Conservation (phyloP, 768 basidiomycete species). For the Agaricus bisporus region DNA sequence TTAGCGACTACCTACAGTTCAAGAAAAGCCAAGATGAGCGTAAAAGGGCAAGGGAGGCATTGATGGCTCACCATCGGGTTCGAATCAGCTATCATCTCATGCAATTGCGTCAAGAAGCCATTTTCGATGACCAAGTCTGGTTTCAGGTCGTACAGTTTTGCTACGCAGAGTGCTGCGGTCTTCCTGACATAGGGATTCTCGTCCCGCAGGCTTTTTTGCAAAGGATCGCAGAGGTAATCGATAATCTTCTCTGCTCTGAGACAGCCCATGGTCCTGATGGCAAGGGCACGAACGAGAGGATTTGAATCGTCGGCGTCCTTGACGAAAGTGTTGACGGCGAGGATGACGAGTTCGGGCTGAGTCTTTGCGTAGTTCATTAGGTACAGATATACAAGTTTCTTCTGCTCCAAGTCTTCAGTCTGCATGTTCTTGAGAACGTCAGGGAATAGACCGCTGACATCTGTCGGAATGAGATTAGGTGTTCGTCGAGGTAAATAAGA, state of each 20-base stretch:
- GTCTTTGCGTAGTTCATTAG: slow-evolving; percentile 99
- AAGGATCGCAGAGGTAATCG: slow-evolving; percentile 94
- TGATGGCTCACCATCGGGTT: slow-evolving; percentile 81
- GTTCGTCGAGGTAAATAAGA: neutral
- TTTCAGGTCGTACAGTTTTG: slow-evolving; percentile 96
- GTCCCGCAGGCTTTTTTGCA: slow-evolving; percentile 87
- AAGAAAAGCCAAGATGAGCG: neutral
- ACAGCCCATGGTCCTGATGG: slow-evolving; percentile 97
- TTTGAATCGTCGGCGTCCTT: slow-evolving; percentile 96
- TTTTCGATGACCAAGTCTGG: slow-evolving; percentile 93
- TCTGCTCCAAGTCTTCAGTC: slow-evolving; percentile 98
- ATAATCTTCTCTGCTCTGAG: slow-evolving; percentile 98
- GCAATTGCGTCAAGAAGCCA: slow-evolving; percentile 82
- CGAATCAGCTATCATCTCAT: slow-evolving; percentile 91
- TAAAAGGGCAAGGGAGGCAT: neutral
- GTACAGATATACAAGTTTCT: slow-evolving; percentile 99
- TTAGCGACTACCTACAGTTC: slow-evolving; percentile 90
- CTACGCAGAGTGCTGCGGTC: slow-evolving; percentile 94
- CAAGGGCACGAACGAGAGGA: slow-evolving; percentile 91
- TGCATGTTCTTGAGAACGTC: slow-evolving; percentile 99
- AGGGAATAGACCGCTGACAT: slow-evolving; percentile 92
- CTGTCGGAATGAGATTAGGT: slow-evolving; percentile 26
- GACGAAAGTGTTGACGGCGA: slow-evolving; percentile 98
- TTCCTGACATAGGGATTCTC: slow-evolving; percentile 99
- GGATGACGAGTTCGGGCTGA: slow-evolving; percentile 96